These are phyloP conservation scores for Aspergillus sp. DNA, from an alignment of 2,329 filamentous ascomycete genomes.

Conservation along the genomic window DNA sequence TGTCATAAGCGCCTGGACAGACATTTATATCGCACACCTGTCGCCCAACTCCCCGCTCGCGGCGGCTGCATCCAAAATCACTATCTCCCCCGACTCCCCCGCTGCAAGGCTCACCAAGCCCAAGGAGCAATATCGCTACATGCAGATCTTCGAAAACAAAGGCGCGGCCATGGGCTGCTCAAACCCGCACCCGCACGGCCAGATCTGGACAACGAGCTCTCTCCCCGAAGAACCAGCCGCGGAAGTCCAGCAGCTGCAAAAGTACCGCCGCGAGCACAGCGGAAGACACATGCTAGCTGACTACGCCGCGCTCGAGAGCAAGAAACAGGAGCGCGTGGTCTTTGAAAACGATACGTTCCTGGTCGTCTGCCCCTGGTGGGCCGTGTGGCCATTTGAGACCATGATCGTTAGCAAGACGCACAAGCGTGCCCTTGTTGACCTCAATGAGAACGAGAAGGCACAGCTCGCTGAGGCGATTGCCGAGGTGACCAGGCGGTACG, in stretches of 20 bases:
- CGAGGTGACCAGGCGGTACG: conserved; percentile 86
- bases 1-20: conserved; percentile 86
- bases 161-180: conserved; percentile 97
- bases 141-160: conserved; percentile 99
- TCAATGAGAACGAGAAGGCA: conserved; percentile 68
- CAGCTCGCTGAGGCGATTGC: conserved; percentile 81
- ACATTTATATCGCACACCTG: conserved; percentile 81
- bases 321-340: conserved; percentile 81
- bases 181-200: conserved; percentile 95
- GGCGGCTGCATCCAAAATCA: conserved; percentile 46
- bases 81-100: conserved; percentile 48
- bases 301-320: conserved; percentile 78
- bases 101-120: conserved; percentile 53
- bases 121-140: conserved; percentile 81
- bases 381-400: conserved; percentile 93
- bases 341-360: conserved; percentile 85
- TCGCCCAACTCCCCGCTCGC: conserved; percentile 68
- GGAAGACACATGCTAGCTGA: conserved; percentile 79
- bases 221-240: conserved; percentile 84
- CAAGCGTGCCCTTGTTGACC: conserved; percentile 79
- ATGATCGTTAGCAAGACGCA: conserved; percentile 84
- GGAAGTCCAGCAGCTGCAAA: conserved; percentile 74
- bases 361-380: conserved; percentile 96
- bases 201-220: conserved; percentile 91
- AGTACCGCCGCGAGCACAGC: conserved; percentile 71